Base-by-base conservation (phyloP, 345 rosid genomes). In the Raphanus raphanistrum region DNA sequence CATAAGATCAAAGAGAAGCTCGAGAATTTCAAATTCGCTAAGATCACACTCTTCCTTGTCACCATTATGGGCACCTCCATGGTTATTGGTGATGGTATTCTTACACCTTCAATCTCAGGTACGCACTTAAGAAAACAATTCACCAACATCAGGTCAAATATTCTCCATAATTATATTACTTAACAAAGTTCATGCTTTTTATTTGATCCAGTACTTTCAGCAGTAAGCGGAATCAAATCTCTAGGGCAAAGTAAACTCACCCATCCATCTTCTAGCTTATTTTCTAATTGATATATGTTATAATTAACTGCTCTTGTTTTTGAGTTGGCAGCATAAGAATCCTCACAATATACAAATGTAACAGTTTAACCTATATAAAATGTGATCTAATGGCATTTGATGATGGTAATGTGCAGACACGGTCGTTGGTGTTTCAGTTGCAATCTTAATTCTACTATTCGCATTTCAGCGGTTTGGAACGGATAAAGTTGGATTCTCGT, bases 51-150 rank as follows among this genome's bases (percentile, higher is more conserved):
- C 41, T 94, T 94, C 80, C 70, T 88, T 1, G 79, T 91, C 41
- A 88, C 96, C 6, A 87, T 91, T 45, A 86, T 89, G 7, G 97
- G 91, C 3, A 90, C 97, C 68, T 88, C 94, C 28, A 90, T 94
- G 94, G 90, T 90, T 27, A 89, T 88, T 2, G 97, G 96, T 1
- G 98, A 94, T 57, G 96, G 97, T 0, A 72, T 94, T 60, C 91
- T 94, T 45, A 90, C 96, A 59, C 96, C 97, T 8, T 81, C 83
- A 58, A 91, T 93, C 62, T 91, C 93, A 73, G 93, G 97, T 90
- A 50, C 6, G 26, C 41, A 35, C 25, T 6, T 21, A 36, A 16
- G 4, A 63, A 63, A 63, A 4, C 55, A n/a, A 25, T 31, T 28
- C 8, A 70, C 31, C 13, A 5, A 33, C 38, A 10, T 72, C 54